Conservation (phyloP, 169 alveolate genomes). For the Amoebophrya sp. region DNA sequence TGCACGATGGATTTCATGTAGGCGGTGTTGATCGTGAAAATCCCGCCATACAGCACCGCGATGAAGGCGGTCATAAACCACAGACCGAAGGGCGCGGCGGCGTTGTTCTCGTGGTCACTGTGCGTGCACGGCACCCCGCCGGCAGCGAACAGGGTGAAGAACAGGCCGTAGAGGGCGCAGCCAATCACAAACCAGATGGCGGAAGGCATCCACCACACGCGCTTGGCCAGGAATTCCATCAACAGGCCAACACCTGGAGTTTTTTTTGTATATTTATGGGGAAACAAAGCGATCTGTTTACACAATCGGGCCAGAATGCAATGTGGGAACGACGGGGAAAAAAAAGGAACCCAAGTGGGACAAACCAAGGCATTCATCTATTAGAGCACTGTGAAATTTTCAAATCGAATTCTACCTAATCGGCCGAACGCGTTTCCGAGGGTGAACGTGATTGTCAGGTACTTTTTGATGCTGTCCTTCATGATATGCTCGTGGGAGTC, state of each 20-base stretch:
- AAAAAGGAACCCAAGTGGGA: no score
- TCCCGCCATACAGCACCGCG: neutral
- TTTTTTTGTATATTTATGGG: no score
- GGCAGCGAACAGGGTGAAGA: neutral
- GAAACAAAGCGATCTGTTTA: no score
- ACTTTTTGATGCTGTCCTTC: neutral
- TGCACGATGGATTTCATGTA: neutral
- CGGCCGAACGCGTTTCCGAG: conserved; percentile 16
- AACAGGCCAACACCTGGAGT: neutral
- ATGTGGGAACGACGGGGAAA: no score
- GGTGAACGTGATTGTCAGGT: neutral
- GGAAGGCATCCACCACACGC: neutral
- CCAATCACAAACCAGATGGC: neutral
- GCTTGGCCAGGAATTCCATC: neutral
- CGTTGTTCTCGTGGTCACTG: neutral
- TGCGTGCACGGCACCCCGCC: neutral
- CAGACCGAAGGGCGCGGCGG: neutral
- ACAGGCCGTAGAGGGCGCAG: neutral
- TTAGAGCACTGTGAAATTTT: no score
- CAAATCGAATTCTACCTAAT: no score
- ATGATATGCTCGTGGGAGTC: neutral
- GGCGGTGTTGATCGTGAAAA: conserved; percentile 22
- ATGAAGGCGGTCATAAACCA: neutral
- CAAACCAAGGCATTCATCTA: no score
- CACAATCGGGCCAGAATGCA: no score